phyloP scores from a whole-genome alignment of 176 grass and related monocot species.

The Cenchrus purpureus region DNA sequence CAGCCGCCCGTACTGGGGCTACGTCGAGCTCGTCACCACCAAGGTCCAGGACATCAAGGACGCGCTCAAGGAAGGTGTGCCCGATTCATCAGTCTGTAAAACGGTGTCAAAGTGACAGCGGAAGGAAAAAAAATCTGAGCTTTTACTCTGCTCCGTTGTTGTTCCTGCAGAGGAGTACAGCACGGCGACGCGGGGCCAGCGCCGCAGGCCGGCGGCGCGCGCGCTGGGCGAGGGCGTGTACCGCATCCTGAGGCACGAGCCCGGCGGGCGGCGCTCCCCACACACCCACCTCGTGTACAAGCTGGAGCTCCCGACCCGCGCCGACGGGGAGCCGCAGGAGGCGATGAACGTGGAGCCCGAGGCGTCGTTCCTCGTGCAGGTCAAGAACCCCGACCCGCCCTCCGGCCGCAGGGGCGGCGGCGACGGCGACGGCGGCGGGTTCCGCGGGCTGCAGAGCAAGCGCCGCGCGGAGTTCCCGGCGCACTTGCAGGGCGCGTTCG shows the following conservation, averaged over 20 bases:
- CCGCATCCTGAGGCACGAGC: slow-evolving; percentile 70
- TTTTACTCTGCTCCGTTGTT: too few species aligned
- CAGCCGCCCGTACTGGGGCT: slow-evolving; percentile 74
- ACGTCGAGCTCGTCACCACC: slow-evolving; percentile 86
- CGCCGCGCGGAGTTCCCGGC: slow-evolving; percentile 71
- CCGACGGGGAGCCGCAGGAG: slow-evolving; percentile 59
- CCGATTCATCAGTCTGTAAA: too few species aligned
- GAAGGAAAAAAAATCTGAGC: not conserved
- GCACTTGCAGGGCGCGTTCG: slow-evolving; percentile 67
- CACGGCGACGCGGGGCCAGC: slow-evolving; percentile 68
- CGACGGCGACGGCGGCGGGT: slow-evolving; percentile 21
- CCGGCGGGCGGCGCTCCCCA: slow-evolving; percentile 11
- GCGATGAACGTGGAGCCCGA: slow-evolving; percentile 74
- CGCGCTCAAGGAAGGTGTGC: slow-evolving; percentile 59
- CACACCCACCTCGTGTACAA: slow-evolving; percentile 94
- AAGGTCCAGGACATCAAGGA: slow-evolving; percentile 56
- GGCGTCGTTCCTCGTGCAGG: slow-evolving; percentile 85
- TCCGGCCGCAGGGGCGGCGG: not conserved
- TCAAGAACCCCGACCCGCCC: slow-evolving; percentile 76
- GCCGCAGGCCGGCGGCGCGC: slow-evolving; percentile 42
- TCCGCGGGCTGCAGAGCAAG: slow-evolving; percentile 69
- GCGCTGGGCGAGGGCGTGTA: slow-evolving; percentile 86
- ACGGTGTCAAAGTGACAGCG: too few species aligned
- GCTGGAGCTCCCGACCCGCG: slow-evolving; percentile 64
- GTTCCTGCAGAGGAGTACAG: slow-evolving; percentile 57